Conservation (phyloP, 345 rosid genomes). For the Melastoma malabathricum region DNA sequence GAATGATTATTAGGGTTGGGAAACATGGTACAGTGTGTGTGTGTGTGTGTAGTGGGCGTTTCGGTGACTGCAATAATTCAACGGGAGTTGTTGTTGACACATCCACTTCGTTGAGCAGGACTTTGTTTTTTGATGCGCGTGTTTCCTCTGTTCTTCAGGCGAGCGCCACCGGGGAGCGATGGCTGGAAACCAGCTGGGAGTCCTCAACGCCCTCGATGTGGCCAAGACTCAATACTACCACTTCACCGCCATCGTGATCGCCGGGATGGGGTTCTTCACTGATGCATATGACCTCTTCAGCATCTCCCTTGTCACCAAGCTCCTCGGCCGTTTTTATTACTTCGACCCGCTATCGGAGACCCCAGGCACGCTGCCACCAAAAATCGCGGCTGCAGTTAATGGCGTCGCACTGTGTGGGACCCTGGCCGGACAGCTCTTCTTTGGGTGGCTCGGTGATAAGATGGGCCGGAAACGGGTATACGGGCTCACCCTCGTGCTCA, state of each 20-base stretch:
- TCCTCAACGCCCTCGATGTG: constrained; percentile 51
- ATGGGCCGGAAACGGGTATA: constrained; percentile 65
- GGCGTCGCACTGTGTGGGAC: constrained; percentile 80
- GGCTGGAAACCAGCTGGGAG: constrained; percentile 30
- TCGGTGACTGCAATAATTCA: too few species aligned
- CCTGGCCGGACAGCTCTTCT: constrained; percentile 65
- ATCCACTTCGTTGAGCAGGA: too few species aligned
- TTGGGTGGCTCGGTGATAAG: constrained; percentile 81
- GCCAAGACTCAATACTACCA: constrained; percentile 61
- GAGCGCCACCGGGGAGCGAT: constrained; percentile 10
- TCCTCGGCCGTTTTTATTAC: constrained; percentile 68
- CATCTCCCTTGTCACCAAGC: constrained; percentile 65
- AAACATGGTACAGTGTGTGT: too few species aligned
- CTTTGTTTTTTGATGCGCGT: too few species aligned
- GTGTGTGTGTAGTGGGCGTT: too few species aligned
- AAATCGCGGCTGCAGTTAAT: constrained; percentile 42
- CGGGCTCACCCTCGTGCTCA: constrained; percentile 54
- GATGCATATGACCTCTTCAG: constrained; percentile 76
- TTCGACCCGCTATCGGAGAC: constrained; percentile 17
- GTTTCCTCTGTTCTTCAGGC: too few species aligned
- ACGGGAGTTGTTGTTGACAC: too few species aligned
- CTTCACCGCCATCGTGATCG: constrained; percentile 48
- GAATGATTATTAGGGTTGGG: too few species aligned
- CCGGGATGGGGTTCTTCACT: constrained; percentile 89
- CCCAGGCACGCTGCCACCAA: constrained; percentile 52